These are phyloP conservation scores for Colletotrichum sp. DNA, from an alignment of 2,329 filamentous ascomycete species.

Conservation along the genomic window DNA sequence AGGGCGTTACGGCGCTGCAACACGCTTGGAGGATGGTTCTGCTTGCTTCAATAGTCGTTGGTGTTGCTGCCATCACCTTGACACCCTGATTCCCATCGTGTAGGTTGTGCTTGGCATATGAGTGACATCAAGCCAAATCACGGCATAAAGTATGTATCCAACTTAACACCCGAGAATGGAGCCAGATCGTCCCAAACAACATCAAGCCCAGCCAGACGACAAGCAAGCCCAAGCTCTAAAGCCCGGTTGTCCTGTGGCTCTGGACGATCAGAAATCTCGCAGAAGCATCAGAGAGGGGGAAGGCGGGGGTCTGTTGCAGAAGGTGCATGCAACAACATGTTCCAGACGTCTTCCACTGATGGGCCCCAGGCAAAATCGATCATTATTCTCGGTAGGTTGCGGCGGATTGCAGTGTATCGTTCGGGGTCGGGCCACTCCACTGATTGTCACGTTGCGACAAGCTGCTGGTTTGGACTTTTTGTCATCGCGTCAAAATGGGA, in stretches of 20 bases:
- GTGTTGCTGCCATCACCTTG: not conserved
- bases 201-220: not conserved
- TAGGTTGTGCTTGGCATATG: not conserved
- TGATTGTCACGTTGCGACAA: conserved; percentile 13
- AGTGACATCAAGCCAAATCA: not conserved
- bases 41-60: not conserved
- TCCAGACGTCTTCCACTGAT: conserved; percentile 18
- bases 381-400: conserved; percentile 1
- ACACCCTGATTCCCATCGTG: not conserved
- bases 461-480: not conserved
- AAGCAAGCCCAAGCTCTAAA: not conserved
- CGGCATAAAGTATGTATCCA: not conserved
- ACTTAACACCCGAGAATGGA: not conserved
- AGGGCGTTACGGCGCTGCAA: not conserved
- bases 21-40: not conserved
- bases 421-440: conserved; percentile 4
- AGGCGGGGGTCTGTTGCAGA: not conserved
- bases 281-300: not conserved
- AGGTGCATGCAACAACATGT: not conserved
- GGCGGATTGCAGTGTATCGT: conserved; percentile 7
- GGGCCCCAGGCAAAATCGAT: conserved; percentile 1
- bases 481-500: not conserved
- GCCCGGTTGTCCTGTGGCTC: not conserved
- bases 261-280: not conserved
- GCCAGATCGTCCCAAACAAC: not conserved